Evolutionary conservation across 2,329 filamentous ascomycete species (phyloP).

Genomic region (Pestalotiopsis sp.): DNA sequence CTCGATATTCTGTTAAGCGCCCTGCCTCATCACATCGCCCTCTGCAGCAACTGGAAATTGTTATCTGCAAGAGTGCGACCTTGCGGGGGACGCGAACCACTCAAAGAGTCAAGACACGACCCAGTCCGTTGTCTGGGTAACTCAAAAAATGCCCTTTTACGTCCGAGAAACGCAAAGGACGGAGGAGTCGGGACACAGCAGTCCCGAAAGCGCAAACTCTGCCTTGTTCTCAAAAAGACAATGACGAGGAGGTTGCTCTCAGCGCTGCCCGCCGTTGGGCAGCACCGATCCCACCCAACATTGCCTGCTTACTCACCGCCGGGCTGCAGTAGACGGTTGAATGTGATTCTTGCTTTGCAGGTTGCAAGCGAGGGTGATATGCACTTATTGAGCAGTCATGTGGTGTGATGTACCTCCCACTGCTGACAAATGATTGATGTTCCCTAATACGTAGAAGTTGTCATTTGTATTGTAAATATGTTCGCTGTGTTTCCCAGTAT

Average conservation of each 20-base stretch:
- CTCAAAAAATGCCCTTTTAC: neutral
- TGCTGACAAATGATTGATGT: neutral
- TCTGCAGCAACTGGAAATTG: neutral
- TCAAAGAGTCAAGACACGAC: neutral
- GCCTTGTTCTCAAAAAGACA: neutral
- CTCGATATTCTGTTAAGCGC: constrained; percentile 6
- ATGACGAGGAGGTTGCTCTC: neutral
- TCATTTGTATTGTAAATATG: neutral
- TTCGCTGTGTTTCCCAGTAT: too few species aligned
- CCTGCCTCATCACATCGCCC: constrained; percentile 8
- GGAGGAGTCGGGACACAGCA: neutral
- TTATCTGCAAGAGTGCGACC: neutral
- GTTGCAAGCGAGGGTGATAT: neutral
- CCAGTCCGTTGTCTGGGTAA: neutral
- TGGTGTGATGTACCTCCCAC: neutral
- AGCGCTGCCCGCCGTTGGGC: neutral
- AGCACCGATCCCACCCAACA: neutral
- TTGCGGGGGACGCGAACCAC: neutral
- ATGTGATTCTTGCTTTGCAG: neutral
- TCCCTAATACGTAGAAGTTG: neutral
- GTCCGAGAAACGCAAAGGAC: neutral
- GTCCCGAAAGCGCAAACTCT: neutral
- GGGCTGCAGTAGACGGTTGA: neutral
- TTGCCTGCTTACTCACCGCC: neutral
- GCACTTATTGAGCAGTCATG: neutral